Conservation (phyloP, 2,329 filamentous ascomycete genomes). For the Botrytis sinoallii region DNA sequence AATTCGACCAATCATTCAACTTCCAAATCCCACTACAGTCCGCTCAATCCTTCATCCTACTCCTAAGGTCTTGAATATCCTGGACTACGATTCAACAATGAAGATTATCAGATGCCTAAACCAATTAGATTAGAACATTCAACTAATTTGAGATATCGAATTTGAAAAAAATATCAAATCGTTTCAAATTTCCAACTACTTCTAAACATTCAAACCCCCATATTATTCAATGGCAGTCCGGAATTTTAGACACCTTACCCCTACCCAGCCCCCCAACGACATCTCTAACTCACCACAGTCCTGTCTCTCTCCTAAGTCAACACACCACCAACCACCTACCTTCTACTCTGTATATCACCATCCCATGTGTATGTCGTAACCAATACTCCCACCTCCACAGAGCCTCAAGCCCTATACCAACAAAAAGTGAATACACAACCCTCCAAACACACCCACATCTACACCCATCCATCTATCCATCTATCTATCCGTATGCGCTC, state of each 20-base stretch:
- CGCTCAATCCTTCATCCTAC: background rate
- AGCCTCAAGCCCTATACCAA: background rate
- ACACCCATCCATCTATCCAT: background rate
- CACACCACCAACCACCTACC: background rate
- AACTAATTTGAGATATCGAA: no score
- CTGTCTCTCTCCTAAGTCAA: background rate
- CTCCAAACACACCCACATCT: no score
- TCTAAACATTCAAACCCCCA: no score
- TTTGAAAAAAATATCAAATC: no score
- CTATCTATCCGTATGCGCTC: no score
- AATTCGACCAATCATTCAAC: background rate
- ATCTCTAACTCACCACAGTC: background rate
- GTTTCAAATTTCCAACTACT: no score
- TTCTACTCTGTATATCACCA: background rate
- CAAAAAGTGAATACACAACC: background rate
- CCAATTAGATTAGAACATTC: no score
- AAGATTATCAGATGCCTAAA: no score
- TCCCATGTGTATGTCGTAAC: background rate
- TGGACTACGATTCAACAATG: no score
- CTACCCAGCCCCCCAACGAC: background rate
- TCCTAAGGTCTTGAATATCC: no score
- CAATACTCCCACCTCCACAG: background rate
- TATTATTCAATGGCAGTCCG: no score
- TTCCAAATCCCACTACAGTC: background rate
- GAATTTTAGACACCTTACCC: no score